Percentiles rank a stretch among this genome's conserved stretches.
phyloP scores from a whole-genome alignment of 2,329 filamentous ascomycete genomes.

The Fusarium decemcellulare region DNA sequence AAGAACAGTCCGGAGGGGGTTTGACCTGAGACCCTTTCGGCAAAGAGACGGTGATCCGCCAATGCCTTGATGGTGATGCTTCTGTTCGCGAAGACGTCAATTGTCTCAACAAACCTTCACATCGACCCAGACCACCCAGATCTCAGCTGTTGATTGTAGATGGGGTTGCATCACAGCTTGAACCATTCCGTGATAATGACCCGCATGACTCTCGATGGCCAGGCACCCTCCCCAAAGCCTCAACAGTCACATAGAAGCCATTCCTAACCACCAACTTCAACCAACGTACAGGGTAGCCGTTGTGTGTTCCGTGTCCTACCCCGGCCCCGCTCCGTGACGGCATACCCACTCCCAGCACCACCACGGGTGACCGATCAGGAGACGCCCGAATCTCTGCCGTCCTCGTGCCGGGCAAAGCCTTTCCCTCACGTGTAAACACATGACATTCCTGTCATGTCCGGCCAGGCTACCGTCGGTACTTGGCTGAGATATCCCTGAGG shows the following conservation, averaged over 20 bases:
- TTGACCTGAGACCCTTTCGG: conserved; percentile 3
- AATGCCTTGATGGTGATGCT: conserved; percentile 21
- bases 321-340: conserved; percentile 37
- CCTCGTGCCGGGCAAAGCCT: conserved; percentile 22
- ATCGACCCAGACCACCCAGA: too few relatives aligned
- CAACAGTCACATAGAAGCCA: neutral
- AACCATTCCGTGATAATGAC: too few relatives aligned
- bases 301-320: conserved; percentile 32
- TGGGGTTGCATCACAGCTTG: too few relatives aligned
- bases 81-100: neutral
- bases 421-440: conserved; percentile 18
- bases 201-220: too few relatives aligned
- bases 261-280: neutral
- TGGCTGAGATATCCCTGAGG: conserved; percentile 10
- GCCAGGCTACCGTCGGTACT: conserved; percentile 17
- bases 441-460: conserved; percentile 18
- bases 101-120: neutral
- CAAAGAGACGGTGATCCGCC: conserved; percentile 12
- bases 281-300: conserved; percentile 35
- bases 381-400: conserved; percentile 35
- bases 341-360: conserved; percentile 28
- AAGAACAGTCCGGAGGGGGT: neutral
- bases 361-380: conserved; percentile 39
- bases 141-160: too few relatives aligned
- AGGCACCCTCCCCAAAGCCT: neutral